Base-by-base conservation (phyloP, 139 green algal genomes). In the Auxenochlorella pyrenoidosa region DNA sequence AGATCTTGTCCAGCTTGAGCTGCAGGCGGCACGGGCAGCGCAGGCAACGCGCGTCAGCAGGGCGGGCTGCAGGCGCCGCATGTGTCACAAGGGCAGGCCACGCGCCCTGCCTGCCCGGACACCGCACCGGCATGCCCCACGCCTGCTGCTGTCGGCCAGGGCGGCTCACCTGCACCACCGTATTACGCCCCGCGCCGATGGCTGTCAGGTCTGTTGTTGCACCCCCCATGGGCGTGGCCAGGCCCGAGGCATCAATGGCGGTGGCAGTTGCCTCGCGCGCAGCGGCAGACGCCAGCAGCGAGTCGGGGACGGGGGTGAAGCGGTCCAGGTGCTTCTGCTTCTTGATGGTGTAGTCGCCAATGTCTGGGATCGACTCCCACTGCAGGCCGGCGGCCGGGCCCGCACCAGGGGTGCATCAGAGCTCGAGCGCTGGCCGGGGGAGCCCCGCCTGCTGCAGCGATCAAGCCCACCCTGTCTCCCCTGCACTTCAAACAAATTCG, bases 281-380 rank as follows among this genome's bases (percentile, higher is more conserved):
- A 40, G 92, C 93, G 1, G 96, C 96, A 38, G 90, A 90, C 5
- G 92, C 90, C 58, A 99, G 93, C 83, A 99, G 94, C 16, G 93
- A 97, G 93, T 99, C 98, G 18, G 97, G 96, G 66, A 95, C 94
- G 34, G 98, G 96, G 6, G 93, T 94, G 89, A 98, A 99, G 44
- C 84, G 93, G 88, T 97, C 82, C 82, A 96, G 93, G 70, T 84
- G 87, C 88, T 93, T 93, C 60, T 91, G 91, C 58, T 96, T 96
- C 90, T 99, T 98, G 75, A 98, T 93, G 40, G 96, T 99, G 92
- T 98, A 98, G 93, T 99, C 98, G 8, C 98, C 98, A 72, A 99
- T 99, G 40, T 99, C 97, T 24, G 98, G 98, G 86, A 99, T 99
- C 79, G 89, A 89, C 78, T 99, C 94, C 97, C 97, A 99, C 80